Evolutionary conservation across 805 yeast species (phyloP), one percentile per base, ranked within the genome.

Genomic region (Wickerhamomyces strasburgensis): DNA sequence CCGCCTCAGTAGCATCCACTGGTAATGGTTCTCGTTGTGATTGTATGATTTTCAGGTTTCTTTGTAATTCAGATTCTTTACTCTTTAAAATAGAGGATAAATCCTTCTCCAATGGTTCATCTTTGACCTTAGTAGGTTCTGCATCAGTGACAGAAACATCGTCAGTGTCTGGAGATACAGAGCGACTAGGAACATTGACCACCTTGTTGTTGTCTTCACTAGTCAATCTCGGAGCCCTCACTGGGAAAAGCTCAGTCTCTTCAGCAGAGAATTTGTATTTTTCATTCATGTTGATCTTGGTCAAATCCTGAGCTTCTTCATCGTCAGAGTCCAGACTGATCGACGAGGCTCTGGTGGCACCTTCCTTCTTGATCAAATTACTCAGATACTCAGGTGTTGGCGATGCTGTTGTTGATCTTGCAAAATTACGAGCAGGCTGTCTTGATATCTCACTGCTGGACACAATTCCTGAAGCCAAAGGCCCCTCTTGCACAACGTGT

Each of bases 401-500:
- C 7, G 70, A 59, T 4, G 48, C 54, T 14, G 64, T 40, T 2
- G 44, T 30, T 8, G 54, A 39, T 38, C 51, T 42, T 14, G 44
- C 34, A 15, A 61, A 34, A n/a, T n/a, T n/a, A n/a, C n/a, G n/a
- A n/a, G n/a, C n/a, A 13, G 42, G 30, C 39, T 36, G 39, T 19
- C 46, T 36, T 28, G 49, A 35, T 42, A 70, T 53, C 54, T 60
- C 56, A 10, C 87, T 88, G 28, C 39, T 34, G 26, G 80, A n/a
- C n/a, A n/a, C n/a, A n/a, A n/a, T n/a, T n/a, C n/a, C n/a, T n/a
- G n/a, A 70, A 6, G 89, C 75, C 38, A 84, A 63, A 0, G 90
- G 87, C 14, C 94, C 94, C 2, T 84, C 66, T 3, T 83, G 71
- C 6, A 84, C 80, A 26, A 83, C 62, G 48, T 78, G 83, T 0